Evolutionary conservation across 2,329 filamentous ascomycete species (phyloP), one percentile per base, ranked within the genome.

Genomic region (Sclerotinia trifoliorum): DNA sequence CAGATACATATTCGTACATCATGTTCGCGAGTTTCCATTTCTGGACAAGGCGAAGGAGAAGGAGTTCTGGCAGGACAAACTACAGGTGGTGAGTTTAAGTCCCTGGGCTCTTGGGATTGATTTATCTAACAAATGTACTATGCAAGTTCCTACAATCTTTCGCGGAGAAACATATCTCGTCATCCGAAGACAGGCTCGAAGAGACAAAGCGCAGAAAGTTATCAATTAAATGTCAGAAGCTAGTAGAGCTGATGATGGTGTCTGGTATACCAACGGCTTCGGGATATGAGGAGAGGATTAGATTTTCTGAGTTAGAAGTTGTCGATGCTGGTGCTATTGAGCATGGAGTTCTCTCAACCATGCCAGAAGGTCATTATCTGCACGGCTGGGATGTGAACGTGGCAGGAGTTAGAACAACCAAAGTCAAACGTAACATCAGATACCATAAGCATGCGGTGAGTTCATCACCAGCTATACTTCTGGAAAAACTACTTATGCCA

Each of bases 231-330:
- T 93, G 92, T 60, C 90, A 95, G 79, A 99, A 99, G 82, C 82
- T 99, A 68, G 92, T 99, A 15, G 95, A 99, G 83, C 84, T 99
- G 70, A 99, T 99, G 95, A 97, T 99, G 93, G 95, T 99, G 11
- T 98, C 94, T 10, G 95, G 95, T 49, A 90, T 99, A 68, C 92
- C 92, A 46, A 99, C 95, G 0, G 93, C 95, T 5, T 97, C 94
- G 5, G 95, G 95, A 2, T 99, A 98, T 78, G 95, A 99, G 80
- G 95, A 99, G 82, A 88, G 95, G 68, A 97, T 99, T 77, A 88
- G 93, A 63, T 99, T 99, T 78, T 93, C 93, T 1, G 95, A 99
- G 80, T 90, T 99, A 80, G 95, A 99, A 77, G 93, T 98, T 32
- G 93, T 99, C 39, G 95, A 99, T 77, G 88, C 93, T 71, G 91